Base-by-base conservation (phyloP, 106 monocot genomes). In the Dioscorea alata region DNA sequence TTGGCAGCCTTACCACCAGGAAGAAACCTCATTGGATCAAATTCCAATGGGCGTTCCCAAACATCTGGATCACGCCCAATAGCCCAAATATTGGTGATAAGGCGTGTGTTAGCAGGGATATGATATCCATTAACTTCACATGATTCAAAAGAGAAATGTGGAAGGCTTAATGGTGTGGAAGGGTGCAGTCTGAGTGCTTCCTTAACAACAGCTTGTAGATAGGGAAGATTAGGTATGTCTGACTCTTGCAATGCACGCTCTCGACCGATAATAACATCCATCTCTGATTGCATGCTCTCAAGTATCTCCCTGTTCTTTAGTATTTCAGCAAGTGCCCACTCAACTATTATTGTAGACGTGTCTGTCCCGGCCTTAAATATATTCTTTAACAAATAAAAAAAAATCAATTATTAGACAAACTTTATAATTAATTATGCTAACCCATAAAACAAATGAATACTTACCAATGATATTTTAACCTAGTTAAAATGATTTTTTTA, bases 81-180 rank as follows among this genome's bases (percentile, higher is more conserved):
- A 13, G 82, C 86, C 62, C 76, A 86, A 4, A 76, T 49, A 67
- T 86, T 86, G 17, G 79, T 66, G 0, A 76, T 23, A 0, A 86
- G 61, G 23, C 65, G 52, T 0, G 76, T 71, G 23, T 66, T 54
- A 23, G 57, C 70, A 0, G 82, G 79, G 54, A 82, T 73, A 15
- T 12, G 0, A 73, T 79, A 76, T 16, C 79, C 82, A 18, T 60
- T 75, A 0, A 75, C 68, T 8, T 63, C 59, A 60, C 78, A 77
- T 10, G 64, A 42, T 13, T 54, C 24, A 16, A 20, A 25, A 15
- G 81, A 23, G 50, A 49, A 58, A 33, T 75, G 70, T 0, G 85
- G 81, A 0, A 42, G 6, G 42, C 42, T 42, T 0, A 42, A 10
- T 42, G 42, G 42, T 2, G 42, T 42, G 1, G 24, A 85, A 0